phyloP scores from a whole-genome alignment of 2,329 filamentous ascomycete genomes.

The Leptoxyphium fumago region DNA sequence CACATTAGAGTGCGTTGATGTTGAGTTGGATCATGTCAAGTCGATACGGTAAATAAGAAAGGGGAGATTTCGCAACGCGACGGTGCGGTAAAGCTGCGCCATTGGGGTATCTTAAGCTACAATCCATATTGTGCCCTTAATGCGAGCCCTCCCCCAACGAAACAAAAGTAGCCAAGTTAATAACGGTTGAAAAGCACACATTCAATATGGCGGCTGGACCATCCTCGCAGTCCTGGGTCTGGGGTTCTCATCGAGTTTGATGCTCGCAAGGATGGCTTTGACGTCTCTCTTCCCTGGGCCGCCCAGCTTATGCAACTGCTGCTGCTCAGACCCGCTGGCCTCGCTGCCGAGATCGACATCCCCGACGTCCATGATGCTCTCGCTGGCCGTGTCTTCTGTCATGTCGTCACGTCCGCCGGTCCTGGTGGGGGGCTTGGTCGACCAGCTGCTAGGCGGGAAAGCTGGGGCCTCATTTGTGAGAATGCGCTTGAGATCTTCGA shows the following conservation, averaged over 20 bases:
- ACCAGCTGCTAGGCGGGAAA: background rate
- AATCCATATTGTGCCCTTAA: no score
- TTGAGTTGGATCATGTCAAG: no score
- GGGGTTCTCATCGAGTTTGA: background rate
- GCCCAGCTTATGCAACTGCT: background rate
- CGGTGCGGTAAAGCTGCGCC: no score
- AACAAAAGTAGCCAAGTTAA: no score
- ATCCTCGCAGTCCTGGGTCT: background rate
- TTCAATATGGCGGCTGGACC: background rate
- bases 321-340: background rate
- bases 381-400: conserved; percentile 41
- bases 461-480: conserved; percentile 20
- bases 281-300: background rate
- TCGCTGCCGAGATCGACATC: conserved; percentile 9
- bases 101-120: no score
- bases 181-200: no score
- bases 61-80: no score
- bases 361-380: conserved; percentile 44
- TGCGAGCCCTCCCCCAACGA: no score
- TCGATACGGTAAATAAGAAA: no score
- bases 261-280: background rate
- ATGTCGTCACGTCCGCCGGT: conserved; percentile 22
- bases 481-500: conserved; percentile 33
- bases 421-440: conserved; percentile 21
- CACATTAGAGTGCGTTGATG: no score